These are phyloP conservation scores for Solanum arcanum DNA, from an alignment of 257 asterid genomes.

Conservation along the genomic window DNA sequence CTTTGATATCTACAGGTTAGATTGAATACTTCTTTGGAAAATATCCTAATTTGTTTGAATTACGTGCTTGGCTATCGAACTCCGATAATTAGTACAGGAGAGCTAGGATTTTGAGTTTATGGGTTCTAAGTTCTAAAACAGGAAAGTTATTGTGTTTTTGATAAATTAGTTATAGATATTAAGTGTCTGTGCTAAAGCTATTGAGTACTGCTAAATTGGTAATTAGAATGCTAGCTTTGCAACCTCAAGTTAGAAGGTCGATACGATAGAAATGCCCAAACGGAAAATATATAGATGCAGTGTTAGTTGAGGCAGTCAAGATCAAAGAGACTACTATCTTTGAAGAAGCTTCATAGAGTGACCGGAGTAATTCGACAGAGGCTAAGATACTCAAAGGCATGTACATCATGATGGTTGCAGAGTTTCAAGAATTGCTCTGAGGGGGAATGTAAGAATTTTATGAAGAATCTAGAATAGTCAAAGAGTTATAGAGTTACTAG, in stretches of 20 bases:
- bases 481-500: too few relatives aligned
- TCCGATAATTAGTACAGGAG: neutral
- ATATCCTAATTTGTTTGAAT: neutral
- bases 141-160: neutral
- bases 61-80: neutral
- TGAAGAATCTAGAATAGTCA: too few relatives aligned
- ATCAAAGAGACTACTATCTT: neutral
- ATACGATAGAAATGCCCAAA: neutral
- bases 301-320: neutral
- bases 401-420: neutral
- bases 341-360: neutral
- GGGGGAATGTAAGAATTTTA: too few relatives aligned
- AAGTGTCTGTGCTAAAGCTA: neutral
- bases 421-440: neutral
- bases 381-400: neutral
- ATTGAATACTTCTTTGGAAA: neutral
- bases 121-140: neutral
- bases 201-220: neutral
- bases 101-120: neutral
- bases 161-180: neutral
- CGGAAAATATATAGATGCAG: neutral
- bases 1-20: slow-evolving; percentile 76
- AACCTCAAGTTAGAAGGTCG: neutral
- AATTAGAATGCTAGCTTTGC: neutral
- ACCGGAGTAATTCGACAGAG: neutral